Evolutionary conservation across 352 stramenopile genomes (phyloP), one percentile per base, ranked within the genome.

Genomic region (Globisporangium uncinulatum): DNA sequence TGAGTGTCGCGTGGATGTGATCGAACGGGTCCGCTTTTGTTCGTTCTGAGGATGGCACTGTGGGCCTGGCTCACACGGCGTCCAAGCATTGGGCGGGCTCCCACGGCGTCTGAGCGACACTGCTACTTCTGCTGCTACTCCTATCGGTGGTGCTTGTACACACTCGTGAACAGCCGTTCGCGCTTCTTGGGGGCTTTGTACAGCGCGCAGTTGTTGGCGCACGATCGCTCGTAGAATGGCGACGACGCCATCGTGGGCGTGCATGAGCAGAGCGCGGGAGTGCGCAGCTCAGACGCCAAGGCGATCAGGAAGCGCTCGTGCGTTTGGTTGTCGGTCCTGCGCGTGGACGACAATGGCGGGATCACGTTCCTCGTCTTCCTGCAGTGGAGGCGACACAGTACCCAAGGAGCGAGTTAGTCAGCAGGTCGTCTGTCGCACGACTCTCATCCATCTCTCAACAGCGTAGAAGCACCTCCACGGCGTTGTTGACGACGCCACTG

Each of bases 141-240:
- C 34, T 55, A 51, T 42, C 83, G 71, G 39, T 87, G 77, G 54
- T 90, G 80, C 42, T 86, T 86, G 65, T 69, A 86, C 8, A 88
- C 74, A n/a, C 51, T 79, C 1, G 70, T 50, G 21, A 81, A 63
- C 8, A 85, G 67, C 53, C 71, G 72, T 44, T 83, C 76, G 45
- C 79, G 78, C 55, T 83, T 83, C 53, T 73, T 72, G 0, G 77
- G 76, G 42, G 80, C 71, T 10, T 83, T 85, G 56, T 89, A 87
- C 39, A 89, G 64, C 15, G 71, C 71, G 55, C 79, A 89, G 56
- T 89, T 87, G 68, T 89, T 89, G 36, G 77, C 79, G 48, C 79
- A 89, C 24, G 51, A 41, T 14, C 58, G 54, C 34, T 68, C 54
- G 60, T 55, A 57, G 37, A 59, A 45, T 5, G 49, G 56, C 1